Percentiles rank a stretch among this genome's conserved stretches.
Evolutionary conservation across 352 stramenopile species (phyloP).

Genomic region (Globisporangium abappressorium): DNA sequence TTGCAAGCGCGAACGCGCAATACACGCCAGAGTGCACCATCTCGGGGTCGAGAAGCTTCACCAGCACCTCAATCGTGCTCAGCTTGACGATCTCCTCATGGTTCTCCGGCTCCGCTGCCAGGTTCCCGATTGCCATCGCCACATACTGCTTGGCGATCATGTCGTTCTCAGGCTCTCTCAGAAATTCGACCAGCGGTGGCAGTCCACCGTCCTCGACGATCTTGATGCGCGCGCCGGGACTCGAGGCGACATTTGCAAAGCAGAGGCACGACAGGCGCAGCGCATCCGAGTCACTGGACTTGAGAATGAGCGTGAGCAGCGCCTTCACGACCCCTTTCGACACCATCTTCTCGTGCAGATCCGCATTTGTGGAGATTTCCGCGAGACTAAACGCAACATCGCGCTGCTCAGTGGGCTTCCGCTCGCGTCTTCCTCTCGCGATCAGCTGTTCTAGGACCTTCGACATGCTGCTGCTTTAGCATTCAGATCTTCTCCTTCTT

Average conservation of each 20-base stretch:
- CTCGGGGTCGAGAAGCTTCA: conserved; percentile 90
- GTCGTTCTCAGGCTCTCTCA: conserved; percentile 86
- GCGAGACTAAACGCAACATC: conserved; percentile 95
- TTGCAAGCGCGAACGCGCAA: conserved; percentile 92
- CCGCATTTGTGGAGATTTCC: conserved; percentile 93
- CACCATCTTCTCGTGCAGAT: conserved; percentile 93
- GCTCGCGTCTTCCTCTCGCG: conserved; percentile 92
- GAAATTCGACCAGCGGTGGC: conserved; percentile 86
- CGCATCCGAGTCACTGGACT: conserved; percentile 91
- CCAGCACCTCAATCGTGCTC: conserved; percentile 84
- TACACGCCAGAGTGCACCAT: conserved; percentile 86
- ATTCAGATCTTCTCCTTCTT: not conserved
- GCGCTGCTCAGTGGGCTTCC: conserved; percentile 93
- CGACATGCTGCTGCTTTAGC: conserved; percentile 41
- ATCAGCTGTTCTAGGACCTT: conserved; percentile 97
- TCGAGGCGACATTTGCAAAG: conserved; percentile 94
- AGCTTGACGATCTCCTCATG: conserved; percentile 95
- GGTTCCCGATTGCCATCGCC: conserved; percentile 95
- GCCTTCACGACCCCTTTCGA: conserved; percentile 94
- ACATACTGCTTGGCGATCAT: conserved; percentile 93
- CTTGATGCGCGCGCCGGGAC: conserved; percentile 74
- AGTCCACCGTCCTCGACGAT: conserved; percentile 95
- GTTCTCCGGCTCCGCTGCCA: conserved; percentile 92
- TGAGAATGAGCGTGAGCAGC: conserved; percentile 88
- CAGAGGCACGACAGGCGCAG: conserved; percentile 93